A percentile compares a stretch with the other conserved stretches of the same genome.
phyloP scores from a whole-genome alignment of 345 rosid species.

The Bruguiera parviflora region DNA sequence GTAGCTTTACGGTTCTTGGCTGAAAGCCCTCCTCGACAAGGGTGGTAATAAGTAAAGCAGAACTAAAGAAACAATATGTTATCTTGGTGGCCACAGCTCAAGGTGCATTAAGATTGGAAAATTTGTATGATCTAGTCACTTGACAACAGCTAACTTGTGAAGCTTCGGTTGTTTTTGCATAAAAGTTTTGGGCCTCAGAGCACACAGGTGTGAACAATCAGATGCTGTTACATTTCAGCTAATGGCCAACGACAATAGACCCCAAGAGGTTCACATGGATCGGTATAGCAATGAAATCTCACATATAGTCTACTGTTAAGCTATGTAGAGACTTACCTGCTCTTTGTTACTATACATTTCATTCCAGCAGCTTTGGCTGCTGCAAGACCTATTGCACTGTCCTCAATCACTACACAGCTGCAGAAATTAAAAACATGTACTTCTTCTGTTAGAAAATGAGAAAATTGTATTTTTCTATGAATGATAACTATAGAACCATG shows the following conservation, averaged over 20 bases:
- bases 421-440: slow-evolving; percentile 17
- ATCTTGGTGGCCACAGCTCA: background rate
- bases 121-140: no score
- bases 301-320: background rate
- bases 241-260: no score
- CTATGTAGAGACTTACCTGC: slow-evolving; percentile 48
- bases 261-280: no score
- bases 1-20: background rate
- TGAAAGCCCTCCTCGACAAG: background rate
- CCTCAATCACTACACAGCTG: slow-evolving; percentile 95
- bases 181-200: no score
- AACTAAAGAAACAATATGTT: background rate
- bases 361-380: slow-evolving; percentile 98
- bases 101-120: no score
- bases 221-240: no score
- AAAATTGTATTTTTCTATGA: background rate
- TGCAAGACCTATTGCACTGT: slow-evolving; percentile 85
- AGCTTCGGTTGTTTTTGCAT: no score
- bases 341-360: slow-evolving; percentile 91
- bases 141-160: no score
- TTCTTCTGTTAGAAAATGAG: background rate
- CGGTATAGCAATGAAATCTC: no score
- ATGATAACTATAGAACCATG: background rate
- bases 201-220: no score
- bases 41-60: no score